Evolutionary conservation across 306 rosid species (phyloP), one percentile per base, ranked within the genome.

Genomic region (Fragaria iinumae): DNA sequence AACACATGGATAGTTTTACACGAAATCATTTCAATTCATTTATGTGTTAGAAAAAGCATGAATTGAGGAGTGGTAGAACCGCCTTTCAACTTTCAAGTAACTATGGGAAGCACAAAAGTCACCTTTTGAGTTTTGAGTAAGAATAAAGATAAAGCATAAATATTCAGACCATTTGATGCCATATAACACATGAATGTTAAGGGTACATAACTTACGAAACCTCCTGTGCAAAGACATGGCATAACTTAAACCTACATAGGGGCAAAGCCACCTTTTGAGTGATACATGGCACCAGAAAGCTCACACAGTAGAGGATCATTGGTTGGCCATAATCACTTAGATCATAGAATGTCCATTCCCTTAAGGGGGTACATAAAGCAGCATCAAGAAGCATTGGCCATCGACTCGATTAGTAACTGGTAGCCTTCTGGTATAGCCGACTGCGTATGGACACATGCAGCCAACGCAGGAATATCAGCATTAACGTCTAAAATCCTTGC

Each of bases 341-440:
- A 76, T 59, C 75, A 49, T 18, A 63, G 55, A 41, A 43, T 18
- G 70, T 34, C 32, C 1, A 60, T 59, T 77, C 50, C 71, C 75
- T 25, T 5, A 66, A 69, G 36, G 73, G 76, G 49, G 48, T 77
- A 25, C 27, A 64, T 69, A 72, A 6, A 34, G 21, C 59, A 77
- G 72, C 83, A 85, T 84, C 78, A 86, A 81, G 85, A 86, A 76
- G 93, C 71, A 74, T 56, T 88, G 55, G 98, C 98, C 97, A 96
- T 84, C 65, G 99, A 92, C 83, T 96, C 98, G 5, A 96, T 92
- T 56, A 96, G 77, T 80, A 96, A 80, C 87, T 89, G 90, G 91
- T 92, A 96, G 56, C 99, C 98, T 84, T 96, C 98, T 3, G 99
- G 91, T 9, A 92, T 80, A 62, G 92, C 32, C 60, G 88, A 55